phyloP scores from a whole-genome alignment of 768 basidiomycete genomes.

The Tylopilus rubrobrunneus region DNA sequence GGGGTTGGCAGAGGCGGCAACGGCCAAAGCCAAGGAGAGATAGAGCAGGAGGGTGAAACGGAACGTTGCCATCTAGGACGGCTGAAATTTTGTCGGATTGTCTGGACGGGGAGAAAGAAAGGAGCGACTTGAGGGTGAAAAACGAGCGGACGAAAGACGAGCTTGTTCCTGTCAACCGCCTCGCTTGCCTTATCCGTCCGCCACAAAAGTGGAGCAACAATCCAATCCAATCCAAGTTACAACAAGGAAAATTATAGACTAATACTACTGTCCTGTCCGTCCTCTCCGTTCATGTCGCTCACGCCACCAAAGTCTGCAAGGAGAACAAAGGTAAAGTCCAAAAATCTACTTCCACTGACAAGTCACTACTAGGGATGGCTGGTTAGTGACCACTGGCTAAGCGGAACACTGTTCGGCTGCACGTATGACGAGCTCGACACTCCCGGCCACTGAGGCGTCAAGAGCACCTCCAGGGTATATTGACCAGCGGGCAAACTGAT shows the following conservation, averaged over 20 bases:
- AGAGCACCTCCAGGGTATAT: constrained; percentile 78
- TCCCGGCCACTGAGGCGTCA: constrained; percentile 90
- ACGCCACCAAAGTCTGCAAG: constrained; percentile 8
- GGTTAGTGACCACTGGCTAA: constrained; percentile 72
- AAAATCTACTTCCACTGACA: neutral
- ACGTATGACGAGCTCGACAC: constrained; percentile 57
- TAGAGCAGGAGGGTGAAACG: constrained; percentile 63
- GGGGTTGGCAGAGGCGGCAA: constrained; percentile 45
- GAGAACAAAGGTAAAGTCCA: neutral
- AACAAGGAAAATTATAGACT: neutral
- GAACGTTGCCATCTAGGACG: constrained; percentile 46
- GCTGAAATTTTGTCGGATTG: constrained; percentile 1
- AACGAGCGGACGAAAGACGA: neutral
- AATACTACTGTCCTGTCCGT: neutral
- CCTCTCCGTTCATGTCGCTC: neutral
- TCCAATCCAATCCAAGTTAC: constrained; percentile 2
- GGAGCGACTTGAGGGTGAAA: neutral
- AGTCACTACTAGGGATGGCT: constrained; percentile 50
- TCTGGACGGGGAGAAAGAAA: neutral
- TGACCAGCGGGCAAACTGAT: constrained; percentile 64
- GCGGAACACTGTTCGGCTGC: constrained; percentile 64
- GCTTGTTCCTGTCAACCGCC: neutral
- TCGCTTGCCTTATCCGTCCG: neutral
- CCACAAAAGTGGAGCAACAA: neutral
- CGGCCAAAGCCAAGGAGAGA: constrained; percentile 50